Evolutionary conservation across 768 basidiomycete species (phyloP), one percentile per base, ranked within the genome.

Genomic region (Mycena crocata): DNA sequence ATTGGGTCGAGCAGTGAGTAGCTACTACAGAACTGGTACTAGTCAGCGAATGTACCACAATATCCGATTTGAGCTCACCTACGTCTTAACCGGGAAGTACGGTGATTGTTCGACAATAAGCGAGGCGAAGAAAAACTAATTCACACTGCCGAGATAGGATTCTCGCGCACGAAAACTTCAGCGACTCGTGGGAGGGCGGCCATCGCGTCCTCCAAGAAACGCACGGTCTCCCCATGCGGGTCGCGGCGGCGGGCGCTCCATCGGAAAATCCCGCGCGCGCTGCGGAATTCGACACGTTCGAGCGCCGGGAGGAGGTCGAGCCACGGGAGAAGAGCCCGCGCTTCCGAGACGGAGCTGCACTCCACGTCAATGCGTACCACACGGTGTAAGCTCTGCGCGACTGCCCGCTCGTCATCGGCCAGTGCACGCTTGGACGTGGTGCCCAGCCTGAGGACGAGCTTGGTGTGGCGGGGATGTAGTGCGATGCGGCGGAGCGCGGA

Each of bases 181-280:
- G 32, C 35, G 34, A 61, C 49, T 15, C 39, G 48, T 21, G 57
- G 45, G 1, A 59, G 32, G 0, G 21, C 24, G 32, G 13, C 24
- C 46, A 48, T 52, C 32, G 49, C 59, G 5, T 49, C 59, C 37
- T 40, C 49, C 34, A 51, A 13, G n/a, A 57, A 57, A n/a, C 40
- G 40, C 37, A 44, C 37, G 1, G 35, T 31, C 10, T 32, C 26
- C 19, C 24, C 58, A 24, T 30, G 31, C 48, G 48, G 32, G 31
- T 35, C 57, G n/a, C 57, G 35, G 24, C 34, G 46, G 32, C 9
- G 5, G 28, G 17, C 24, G 19, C 37, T 30, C 48, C 35, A 49
- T 21, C 28, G 28, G 37, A 39, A 51, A 13, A 42, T 23, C 7
- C 49, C 46, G 2, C 49, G 35, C 35, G 15, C 28, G 32, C 49